Evolutionary conservation across 805 yeast species (phyloP), one percentile per base, ranked within the genome.

Genomic region (Schizosaccharomyces lindneri): DNA sequence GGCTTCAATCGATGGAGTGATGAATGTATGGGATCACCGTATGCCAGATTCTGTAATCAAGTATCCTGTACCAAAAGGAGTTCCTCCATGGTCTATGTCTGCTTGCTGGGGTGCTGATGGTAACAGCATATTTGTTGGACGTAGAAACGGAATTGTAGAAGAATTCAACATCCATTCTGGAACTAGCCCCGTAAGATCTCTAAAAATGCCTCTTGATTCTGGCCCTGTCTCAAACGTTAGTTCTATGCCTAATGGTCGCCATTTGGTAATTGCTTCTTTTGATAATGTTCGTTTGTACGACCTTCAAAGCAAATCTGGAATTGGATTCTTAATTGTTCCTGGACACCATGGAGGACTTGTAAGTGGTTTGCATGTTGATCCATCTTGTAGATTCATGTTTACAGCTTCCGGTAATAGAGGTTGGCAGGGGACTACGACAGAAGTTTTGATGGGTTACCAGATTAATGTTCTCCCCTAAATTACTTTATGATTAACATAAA

Each of bases 341-440:
- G 97, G 98, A 0, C 97, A 93, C 70, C 95, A 87, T 68, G 97
- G 98, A 60, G 95, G 97, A 32, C 80, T 81, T 2, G 74, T 93
- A 43, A 84, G 95, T 59, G 81, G 81, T 61, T 73, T 93, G 64
- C 76, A 80, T 62, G 83, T 89, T 27, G 97, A 90, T 70, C 90
- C 90, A 39, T 84, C 93, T 1, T 87, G 94, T 48, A 73, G 93
- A 64, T 93, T 85, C 70, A 76, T 93, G 83, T 78, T 90, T 5
- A 84, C 95, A 67, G 83, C 97, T 0, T 84, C 95, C 69, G 98
- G 98, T 9, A 87, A 85, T 64, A 78, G 97, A 67, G 98, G 98
- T 4, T 90, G 97, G 97, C 88, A 84, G 66, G 88, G 95, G 2
- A 73, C 76, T 46, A 78, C 84, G 29, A 83, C 93, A 0, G 96